Base-by-base conservation (phyloP, 1,139 yeast genomes). In the Candida smagusa region DNA sequence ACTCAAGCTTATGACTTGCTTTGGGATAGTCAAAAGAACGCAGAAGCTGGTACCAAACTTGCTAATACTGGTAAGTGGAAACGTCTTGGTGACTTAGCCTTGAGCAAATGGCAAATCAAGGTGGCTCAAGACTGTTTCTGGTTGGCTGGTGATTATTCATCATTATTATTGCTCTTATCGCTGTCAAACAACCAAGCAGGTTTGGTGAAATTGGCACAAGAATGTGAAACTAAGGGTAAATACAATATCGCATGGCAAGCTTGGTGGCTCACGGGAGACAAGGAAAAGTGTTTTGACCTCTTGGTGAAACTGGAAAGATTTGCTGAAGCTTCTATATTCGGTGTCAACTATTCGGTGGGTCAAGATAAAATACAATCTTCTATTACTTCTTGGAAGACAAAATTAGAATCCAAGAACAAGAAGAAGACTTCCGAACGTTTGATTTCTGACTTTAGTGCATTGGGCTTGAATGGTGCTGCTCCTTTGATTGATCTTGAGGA, bases 161-260 rank as follows among this genome's bases (percentile, higher is more conserved):
- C 97, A 7, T 72, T 92, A 51, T 75, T 92, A 48, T 76, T 92
- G 48, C 65, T 94, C 49, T 82, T 89, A 60, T 83, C 96, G 6
- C 84, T 96, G 8, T 75, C 92, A 36, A 90, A 88, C 54, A 74
- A 87, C 58, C 70, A 68, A 50, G 61, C 64, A 9, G 83, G 80
- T 35, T 74, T 92, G 47, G 59, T 66, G 24, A 66, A 71, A 42
- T 68, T 86, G 39, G 95, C 94, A 5, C 67, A 69, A 38, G 65
- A 65, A 37, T 90, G 96, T 37, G 80, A 76, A 51, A 64, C 63
- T 13, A 72, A 69, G 33, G 97, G 97, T 35, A 84, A 84, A 59
- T 87, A 81, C 62, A 92, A 92, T 58, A 72, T 92, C 45, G 96
- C 98, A 30, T 92, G 90, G 72, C 89, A 86, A 59, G 84, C 96